Conservation (phyloP, 768 basidiomycete genomes). For the Tephrocybe sp. region DNA sequence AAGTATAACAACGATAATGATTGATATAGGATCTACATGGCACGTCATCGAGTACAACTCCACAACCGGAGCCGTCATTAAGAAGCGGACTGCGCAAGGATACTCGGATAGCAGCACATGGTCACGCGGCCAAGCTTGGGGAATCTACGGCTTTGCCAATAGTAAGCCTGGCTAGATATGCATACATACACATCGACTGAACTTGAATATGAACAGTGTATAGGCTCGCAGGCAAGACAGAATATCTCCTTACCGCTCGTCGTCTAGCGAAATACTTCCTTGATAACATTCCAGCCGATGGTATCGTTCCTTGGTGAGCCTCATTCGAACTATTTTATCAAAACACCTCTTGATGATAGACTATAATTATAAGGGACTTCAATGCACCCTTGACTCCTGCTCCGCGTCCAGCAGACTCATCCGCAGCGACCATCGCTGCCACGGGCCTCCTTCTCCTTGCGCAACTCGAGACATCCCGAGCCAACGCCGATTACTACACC, state of each 20-base stretch:
- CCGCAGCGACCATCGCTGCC: slow-evolving; percentile 63
- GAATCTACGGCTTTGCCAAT: slow-evolving; percentile 66
- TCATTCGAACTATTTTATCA: neutral
- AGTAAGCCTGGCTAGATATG: too few relatives aligned
- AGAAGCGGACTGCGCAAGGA: slow-evolving; percentile 59
- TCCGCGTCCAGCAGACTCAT: slow-evolving; percentile 65
- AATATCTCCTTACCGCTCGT: slow-evolving; percentile 61
- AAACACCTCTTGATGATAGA: slow-evolving; percentile 2
- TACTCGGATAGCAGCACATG: slow-evolving; percentile 67
- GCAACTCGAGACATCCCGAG: slow-evolving; percentile 33
- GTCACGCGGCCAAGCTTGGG: slow-evolving; percentile 76
- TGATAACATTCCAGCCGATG: slow-evolving; percentile 51
- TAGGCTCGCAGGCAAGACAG: slow-evolving; percentile 43
- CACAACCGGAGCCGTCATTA: slow-evolving; percentile 60
- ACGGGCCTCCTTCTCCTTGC: slow-evolving; percentile 61
- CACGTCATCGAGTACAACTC: slow-evolving; percentile 70
- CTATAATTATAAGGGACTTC: slow-evolving; percentile 56
- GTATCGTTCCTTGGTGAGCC: slow-evolving; percentile 63
- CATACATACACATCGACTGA: neutral
- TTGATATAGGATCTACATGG: slow-evolving; percentile 43
- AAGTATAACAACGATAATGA: neutral
- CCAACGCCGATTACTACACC: slow-evolving; percentile 38
- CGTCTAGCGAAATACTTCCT: slow-evolving; percentile 61
- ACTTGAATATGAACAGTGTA: slow-evolving; percentile 44
- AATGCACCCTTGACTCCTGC: slow-evolving; percentile 59